Base-by-base conservation (phyloP, 306 rosid species). In the Nissolia schottii region DNA sequence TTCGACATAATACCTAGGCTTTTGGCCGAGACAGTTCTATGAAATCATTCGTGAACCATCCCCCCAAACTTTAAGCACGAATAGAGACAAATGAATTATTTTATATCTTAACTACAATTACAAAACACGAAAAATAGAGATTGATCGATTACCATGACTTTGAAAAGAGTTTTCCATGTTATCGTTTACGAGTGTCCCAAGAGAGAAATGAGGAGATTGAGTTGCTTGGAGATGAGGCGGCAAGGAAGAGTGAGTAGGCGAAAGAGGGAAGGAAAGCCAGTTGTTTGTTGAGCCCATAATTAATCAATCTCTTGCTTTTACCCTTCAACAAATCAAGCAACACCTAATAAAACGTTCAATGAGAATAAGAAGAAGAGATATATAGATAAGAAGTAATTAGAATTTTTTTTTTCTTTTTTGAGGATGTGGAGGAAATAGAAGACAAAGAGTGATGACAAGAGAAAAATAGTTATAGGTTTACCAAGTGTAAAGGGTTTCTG, bases 231-330 rank as follows among this genome's bases (percentile, higher is more conserved):
- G 88, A 61, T 90, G 88, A 32, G 92, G 18, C 7, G 97, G 90
- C 48, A 88, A 61, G 2, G 98, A 85, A 76, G 99, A 82, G 71
- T 87, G 87, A 64, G 95, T 78, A 9, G 97, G 97, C 29, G 96
- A 89, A 56, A 91, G 91, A 43, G 99, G 99, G 77, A 89, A 94
- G 1, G 99, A 91, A 49, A 94, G 96, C 97, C 99, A 94, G 89
- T 91, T 94, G 85, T 94, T 94, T 78, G 94, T 87, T 55, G 97
- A 87, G 54, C 89, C 85, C 87, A 68, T 80, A 29, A n/a, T n/a
- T n/a, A n/a, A n/a, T 27, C 16, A 2, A 13, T 38, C 46, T 27
- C 46, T 57, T 22, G 2, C 27, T 51, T 69, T n/a, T 23, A 19
- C 32, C 62, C 53, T 76, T 56, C 73, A 59, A 67, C 6, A 63